phyloP scores from a whole-genome alignment of 192 early-diverging fungal genomes.

The Paraglomus brasilianum region DNA sequence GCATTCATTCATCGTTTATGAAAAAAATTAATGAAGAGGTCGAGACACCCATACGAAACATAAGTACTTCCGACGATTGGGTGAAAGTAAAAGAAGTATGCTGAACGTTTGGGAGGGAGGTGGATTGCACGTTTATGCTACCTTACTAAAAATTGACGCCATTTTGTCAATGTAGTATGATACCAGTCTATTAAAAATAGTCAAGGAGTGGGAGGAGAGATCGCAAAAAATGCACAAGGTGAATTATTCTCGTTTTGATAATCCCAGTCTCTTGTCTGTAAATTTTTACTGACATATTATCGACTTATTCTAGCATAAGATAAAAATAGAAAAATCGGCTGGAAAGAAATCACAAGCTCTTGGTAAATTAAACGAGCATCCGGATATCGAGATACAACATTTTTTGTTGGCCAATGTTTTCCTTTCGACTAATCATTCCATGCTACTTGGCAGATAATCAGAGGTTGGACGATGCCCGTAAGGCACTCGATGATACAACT shows the following conservation, averaged over 20 bases:
- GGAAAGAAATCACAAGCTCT: slow-evolving; percentile 7
- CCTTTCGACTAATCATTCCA: no score
- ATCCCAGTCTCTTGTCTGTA: no score
- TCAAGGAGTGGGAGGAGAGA: slow-evolving; percentile 19
- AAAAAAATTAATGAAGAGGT: slow-evolving; percentile 42
- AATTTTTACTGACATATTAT: no score
- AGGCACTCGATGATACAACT: no score
- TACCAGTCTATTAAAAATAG: slow-evolving; percentile 12
- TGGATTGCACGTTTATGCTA: no score
- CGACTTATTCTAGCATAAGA: slow-evolving; percentile 6
- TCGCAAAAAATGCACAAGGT: slow-evolving; percentile 26
- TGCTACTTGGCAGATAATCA: no score
- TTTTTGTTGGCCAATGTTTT: no score
- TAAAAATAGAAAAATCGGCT: not conserved
- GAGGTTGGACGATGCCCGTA: no score
- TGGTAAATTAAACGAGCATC: slow-evolving; percentile 21
- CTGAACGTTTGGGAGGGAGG: no score
- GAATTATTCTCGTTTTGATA: not conserved
- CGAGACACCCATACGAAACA: slow-evolving; percentile 36
- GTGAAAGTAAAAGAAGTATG: slow-evolving; percentile 16
- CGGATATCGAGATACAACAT: no score
- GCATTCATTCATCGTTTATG: slow-evolving; percentile 38
- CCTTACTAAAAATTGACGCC: not conserved
- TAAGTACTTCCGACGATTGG: slow-evolving; percentile 17
- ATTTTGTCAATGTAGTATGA: slow-evolving; percentile 8